Percentiles rank a stretch among this genome's conserved stretches.
Conservation (phyloP, 129 eudicot species). For the Flaveria brownii region DNA sequence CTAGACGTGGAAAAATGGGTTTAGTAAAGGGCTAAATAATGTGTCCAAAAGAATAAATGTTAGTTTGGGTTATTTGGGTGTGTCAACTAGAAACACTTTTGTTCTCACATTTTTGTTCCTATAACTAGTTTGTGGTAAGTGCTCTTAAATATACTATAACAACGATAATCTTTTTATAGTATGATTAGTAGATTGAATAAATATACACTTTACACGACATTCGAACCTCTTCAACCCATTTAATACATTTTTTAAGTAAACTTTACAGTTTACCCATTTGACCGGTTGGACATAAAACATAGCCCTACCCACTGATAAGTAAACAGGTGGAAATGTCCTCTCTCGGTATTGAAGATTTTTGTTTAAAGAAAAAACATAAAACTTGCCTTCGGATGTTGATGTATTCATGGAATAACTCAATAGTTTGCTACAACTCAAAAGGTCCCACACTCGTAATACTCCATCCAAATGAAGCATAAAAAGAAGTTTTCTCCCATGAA, state of each 20-base stretch:
- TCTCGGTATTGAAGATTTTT: background rate
- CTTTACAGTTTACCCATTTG: background rate
- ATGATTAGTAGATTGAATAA: background rate
- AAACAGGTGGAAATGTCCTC: background rate
- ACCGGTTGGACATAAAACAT: background rate
- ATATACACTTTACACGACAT: background rate
- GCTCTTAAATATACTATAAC: background rate
- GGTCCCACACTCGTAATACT: conserved; percentile 76
- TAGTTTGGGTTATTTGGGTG: background rate
- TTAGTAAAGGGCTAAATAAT: background rate
- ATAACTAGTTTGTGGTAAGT: background rate
- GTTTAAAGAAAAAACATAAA: background rate
- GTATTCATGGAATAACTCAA: conserved; percentile 51
- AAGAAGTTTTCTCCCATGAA: conserved; percentile 59
- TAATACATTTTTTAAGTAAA: background rate
- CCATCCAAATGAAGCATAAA: conserved; percentile 93
- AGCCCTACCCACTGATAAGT: background rate
- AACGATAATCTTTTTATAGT: background rate
- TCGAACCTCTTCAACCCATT: conserved; percentile 1
- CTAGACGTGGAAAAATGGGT: background rate
- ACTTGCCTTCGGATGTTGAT: conserved; percentile 55
- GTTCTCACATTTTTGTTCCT: background rate
- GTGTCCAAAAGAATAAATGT: background rate
- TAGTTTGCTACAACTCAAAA: conserved; percentile 52
- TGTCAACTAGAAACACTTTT: background rate